Base-by-base conservation (phyloP, 208 protist genomes). In the Trypanosoma scelopori region DNA sequence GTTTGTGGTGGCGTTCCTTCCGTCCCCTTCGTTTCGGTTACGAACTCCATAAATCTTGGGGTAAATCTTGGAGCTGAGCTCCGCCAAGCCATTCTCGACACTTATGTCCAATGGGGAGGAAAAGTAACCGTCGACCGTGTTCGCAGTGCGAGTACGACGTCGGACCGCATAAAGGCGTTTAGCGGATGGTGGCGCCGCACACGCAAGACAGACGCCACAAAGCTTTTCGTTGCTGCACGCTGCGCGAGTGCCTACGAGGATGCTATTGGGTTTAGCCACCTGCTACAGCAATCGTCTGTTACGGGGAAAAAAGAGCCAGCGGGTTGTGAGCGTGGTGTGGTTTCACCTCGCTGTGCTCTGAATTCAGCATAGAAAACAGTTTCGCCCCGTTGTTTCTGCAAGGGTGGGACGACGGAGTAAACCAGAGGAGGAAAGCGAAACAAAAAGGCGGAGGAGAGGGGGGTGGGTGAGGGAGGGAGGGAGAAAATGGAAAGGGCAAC, bases 101-200 rank as follows among this genome's bases (percentile, higher is more conserved):
- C 16, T 48, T 16, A 25, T 50, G 2, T 32, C 37, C 1, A 49
- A 23, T 20, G n/a, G n/a, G 23, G 22, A 16, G 47, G 23, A 52
- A 22, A 16, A 3, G 20, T 27, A n/a, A 7, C 18, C 56, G 37
- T 60, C 32, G 30, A 64, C 18, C 16, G 5, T 20, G 3, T 45
- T 20, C 27, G 48, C 25, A 23, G 22, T 28, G 9, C 23, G 15
- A 55, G 25, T 27, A 71, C 46, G 35, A 65, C 55, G n/a, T 67
- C 55, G 28, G 66, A 82, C n/a, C 71, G 77, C 41, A 71, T 82
- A 37, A 57, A 69, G 1, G 59, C 55, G 9, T 74, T 82, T 57
- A 52, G 56, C 39, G 28, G 32, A 1, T 69, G 59, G 67, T 82
- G 77, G 77, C 49, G 71, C 16, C 77, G 77, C 37, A 73, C 70